Evolutionary conservation across 2,329 filamentous ascomycete genomes (phyloP), one percentile per base, ranked within the genome.

Genomic region (Aspergillus fructus): DNA sequence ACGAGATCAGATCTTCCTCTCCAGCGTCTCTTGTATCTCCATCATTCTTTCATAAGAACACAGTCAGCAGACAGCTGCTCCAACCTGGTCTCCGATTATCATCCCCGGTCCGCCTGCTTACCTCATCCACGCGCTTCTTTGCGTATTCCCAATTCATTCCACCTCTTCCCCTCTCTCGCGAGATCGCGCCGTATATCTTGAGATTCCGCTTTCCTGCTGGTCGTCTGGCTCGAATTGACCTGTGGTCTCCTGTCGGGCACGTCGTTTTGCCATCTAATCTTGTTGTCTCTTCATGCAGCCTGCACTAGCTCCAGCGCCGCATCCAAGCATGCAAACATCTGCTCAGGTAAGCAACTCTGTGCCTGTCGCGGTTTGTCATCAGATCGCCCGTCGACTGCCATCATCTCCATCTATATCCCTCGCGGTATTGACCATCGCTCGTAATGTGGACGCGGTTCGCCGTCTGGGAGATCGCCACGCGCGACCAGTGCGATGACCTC

Each of bases 301-400:
- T 63, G 71, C 76, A 66, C 69, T 80, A 68, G 77, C 77, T 59
- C 77, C 77, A 69, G 77, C 78, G 64, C 78, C 78, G 66, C 78
- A 79, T 73, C 76, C 75, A 67, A 74, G 70, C 65, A 78, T 78
- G 74, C 78, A 78, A 66, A 71, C 72, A 60, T 68, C 76, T 74
- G 76, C 79, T 76, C 82, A 83, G 79, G 82, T 84, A 83, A 81
- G 81, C 78, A 69, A 59, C 23, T 50, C 47, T 60, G 62, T 66
- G 60, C 62, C 63, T 64, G 62, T 69, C 62, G 63, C 66, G 63
- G 69, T 73, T 74, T 74, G 71, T 74, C 71, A 73, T 69, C 65
- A 67, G 66, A 66, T 68, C 66, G 59, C 58, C 62, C 27, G 37
- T 33, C 2, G n/a, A 11, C 37, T 17, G n/a, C 49, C 40, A 13